phyloP scores from a whole-genome alignment of 2,329 filamentous ascomycete genomes.

The Dactylellina haptotyla region DNA sequence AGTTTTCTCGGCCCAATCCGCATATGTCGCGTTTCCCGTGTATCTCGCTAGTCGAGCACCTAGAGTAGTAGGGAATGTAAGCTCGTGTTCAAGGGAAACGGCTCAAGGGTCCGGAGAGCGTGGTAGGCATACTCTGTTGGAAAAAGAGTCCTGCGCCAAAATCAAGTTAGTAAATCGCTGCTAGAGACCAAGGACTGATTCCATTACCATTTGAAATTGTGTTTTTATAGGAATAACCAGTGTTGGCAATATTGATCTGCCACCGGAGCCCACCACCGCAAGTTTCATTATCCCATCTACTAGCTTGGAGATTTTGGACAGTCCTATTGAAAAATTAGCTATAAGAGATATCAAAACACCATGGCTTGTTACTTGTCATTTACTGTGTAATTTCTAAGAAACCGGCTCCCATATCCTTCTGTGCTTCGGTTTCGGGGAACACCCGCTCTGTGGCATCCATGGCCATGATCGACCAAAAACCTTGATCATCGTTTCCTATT shows the following conservation, averaged over 20 bases:
- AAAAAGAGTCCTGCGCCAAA: constrained; percentile 53
- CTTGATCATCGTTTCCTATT: constrained; percentile 77
- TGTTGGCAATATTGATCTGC: constrained; percentile 84
- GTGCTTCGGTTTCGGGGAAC: constrained; percentile 65
- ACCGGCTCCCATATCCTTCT: constrained; percentile 60
- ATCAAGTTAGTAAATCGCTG: constrained; percentile 63
- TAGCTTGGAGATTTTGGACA: constrained; percentile 80
- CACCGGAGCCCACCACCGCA: constrained; percentile 82
- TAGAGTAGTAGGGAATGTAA: constrained; percentile 57
- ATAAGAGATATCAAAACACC: constrained; percentile 67
- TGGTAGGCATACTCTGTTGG: constrained; percentile 31
- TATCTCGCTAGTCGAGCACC: constrained; percentile 60
- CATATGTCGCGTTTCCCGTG: constrained; percentile 73
- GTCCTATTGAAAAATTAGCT: constrained; percentile 79
- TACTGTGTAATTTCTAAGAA: constrained; percentile 50
- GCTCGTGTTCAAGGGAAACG: not conserved
- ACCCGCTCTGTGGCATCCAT: constrained; percentile 74
- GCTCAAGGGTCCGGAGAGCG: not conserved
- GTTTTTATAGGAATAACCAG: constrained; percentile 71
- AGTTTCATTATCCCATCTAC: constrained; percentile 74
- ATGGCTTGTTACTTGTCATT: not conserved
- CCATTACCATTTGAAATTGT: constrained; percentile 69
- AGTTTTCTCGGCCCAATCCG: constrained; percentile 69
- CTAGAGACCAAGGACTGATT: constrained; percentile 55
- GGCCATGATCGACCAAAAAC: constrained; percentile 75